phyloP scores from a whole-genome alignment of 169 alveolate species.

The Plasmodium vinckei region DNA sequence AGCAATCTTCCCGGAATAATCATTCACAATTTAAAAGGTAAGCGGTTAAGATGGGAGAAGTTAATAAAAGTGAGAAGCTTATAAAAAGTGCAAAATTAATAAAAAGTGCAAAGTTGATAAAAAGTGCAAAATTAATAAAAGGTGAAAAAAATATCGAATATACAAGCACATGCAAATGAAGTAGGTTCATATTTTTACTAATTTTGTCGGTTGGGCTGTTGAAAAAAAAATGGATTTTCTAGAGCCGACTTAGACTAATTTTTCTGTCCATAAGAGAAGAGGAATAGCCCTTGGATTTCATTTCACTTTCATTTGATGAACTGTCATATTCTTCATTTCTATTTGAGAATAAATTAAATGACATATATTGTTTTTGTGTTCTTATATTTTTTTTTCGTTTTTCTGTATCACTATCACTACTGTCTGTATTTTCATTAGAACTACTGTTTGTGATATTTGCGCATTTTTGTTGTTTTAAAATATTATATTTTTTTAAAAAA shows the following conservation, averaged over 20 bases:
- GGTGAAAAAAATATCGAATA: no score
- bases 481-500: slow-evolving; percentile 18
- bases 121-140: no score
- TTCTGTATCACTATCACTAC: slow-evolving; percentile 9
- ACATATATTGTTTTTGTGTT: slow-evolving; percentile 55
- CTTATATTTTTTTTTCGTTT: slow-evolving; percentile 7
- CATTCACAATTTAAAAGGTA: no score
- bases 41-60: no score
- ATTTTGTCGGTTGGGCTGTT: no score
- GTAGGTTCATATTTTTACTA: no score
- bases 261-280: slow-evolving; percentile 22
- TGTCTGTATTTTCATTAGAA: not conserved
- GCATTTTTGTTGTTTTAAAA: slow-evolving; percentile 15
- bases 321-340: slow-evolving; percentile 7
- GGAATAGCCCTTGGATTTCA: slow-evolving; percentile 45
- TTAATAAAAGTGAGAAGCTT: no score
- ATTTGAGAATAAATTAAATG: slow-evolving; percentile 19
- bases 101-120: no score
- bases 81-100: no score
- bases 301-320: slow-evolving; percentile 16
- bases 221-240: not conserved
- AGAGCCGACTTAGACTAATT: not conserved
- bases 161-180: no score
- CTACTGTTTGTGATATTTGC: not conserved
- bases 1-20: slow-evolving; percentile 7